phyloP scores from a whole-genome alignment of 202 grass and related monocot genomes.

The Schoenoplectus triqueter region DNA sequence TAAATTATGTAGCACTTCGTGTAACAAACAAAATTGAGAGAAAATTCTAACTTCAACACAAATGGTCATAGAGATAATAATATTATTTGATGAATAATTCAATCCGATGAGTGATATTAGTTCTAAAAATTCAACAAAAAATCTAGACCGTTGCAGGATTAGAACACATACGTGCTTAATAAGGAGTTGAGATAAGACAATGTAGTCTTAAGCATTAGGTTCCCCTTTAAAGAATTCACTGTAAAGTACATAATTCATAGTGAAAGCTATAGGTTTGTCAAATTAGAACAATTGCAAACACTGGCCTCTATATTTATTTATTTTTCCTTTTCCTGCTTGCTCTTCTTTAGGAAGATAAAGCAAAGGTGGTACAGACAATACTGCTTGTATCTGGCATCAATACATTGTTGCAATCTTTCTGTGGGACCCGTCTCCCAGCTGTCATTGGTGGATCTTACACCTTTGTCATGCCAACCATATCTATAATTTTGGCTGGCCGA shows the following conservation, averaged over 20 bases:
- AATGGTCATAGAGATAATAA: no score
- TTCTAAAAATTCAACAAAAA: no score
- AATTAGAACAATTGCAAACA: not conserved
- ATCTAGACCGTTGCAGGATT: no score
- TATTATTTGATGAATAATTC: no score
- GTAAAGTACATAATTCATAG: not conserved
- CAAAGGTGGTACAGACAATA: slow-evolving; percentile 88
- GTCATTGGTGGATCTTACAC: slow-evolving; percentile 90
- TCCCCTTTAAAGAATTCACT: not conserved
- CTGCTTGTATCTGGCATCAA: slow-evolving; percentile 91
- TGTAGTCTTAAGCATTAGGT: slow-evolving; percentile 8
- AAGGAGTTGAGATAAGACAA: not conserved
- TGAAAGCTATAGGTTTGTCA: not conserved
- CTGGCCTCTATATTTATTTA: not conserved
- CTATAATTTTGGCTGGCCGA: slow-evolving; percentile 69
- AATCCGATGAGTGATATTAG: no score
- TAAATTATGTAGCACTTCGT: no score
- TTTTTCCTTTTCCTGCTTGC: not conserved
- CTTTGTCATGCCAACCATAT: slow-evolving; percentile 78
- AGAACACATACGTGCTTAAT: no score
- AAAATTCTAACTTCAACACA: no score
- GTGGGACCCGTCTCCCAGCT: slow-evolving; percentile 86
- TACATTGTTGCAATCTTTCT: slow-evolving; percentile 81
- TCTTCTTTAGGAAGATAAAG: slow-evolving; percentile 73
- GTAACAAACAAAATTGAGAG: no score